Evolutionary conservation across 768 basidiomycete genomes (phyloP), one percentile per base, ranked within the genome.

Genomic region (Rhodosporidiobolus sp.): DNA sequence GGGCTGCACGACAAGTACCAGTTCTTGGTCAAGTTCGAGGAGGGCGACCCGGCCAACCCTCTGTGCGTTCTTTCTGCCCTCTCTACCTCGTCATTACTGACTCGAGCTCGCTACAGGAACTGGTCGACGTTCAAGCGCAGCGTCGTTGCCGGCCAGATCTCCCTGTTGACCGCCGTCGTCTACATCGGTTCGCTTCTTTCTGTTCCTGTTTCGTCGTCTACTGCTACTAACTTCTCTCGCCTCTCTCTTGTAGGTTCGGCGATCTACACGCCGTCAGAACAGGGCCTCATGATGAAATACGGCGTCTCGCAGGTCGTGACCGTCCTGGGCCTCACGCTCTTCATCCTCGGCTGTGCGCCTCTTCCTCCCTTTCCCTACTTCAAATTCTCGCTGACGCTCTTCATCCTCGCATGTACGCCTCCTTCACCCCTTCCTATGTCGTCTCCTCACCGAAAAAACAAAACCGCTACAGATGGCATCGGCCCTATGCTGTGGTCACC

Each of bases 251-350:
- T n/a, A 8, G 35, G 11, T 28, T n/a, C 43, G 32, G 61, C 56
- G 30, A 73, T 73, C 49, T 78, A 75, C 67, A 68, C 76, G 1
- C 49, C 76, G 10, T 50, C 59, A 2, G 63, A 63, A 20, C 48
- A 66, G 22, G 73, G 65, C n/a, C 24, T 80, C 26, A 67, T 70
- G 56, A 46, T 26, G 16, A 50, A 60, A 22, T 80, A 77, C 59
- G 67, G 64, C 53, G 75, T 78, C 20, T 53, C 65, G 0, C 72
- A 74, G 32, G 66, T 64, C 0, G 71, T 76, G 12, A 78, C 77
- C 14, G 79, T 79, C 3, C 72, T 83, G 16, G 81, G 80, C 38
- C 69, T 83, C 6, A 79, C 78, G 8, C 72, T 81, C 0, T 72
- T 75, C 67, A 64, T 72, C 14, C 50, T 61, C 1, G 81, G 79